A percentile compares a stretch with the other conserved stretches of the same genome.
These are phyloP conservation scores for Rhizopus delemar DNA, from an alignment of 371 early-diverging fungal species.

Conservation along the genomic window DNA sequence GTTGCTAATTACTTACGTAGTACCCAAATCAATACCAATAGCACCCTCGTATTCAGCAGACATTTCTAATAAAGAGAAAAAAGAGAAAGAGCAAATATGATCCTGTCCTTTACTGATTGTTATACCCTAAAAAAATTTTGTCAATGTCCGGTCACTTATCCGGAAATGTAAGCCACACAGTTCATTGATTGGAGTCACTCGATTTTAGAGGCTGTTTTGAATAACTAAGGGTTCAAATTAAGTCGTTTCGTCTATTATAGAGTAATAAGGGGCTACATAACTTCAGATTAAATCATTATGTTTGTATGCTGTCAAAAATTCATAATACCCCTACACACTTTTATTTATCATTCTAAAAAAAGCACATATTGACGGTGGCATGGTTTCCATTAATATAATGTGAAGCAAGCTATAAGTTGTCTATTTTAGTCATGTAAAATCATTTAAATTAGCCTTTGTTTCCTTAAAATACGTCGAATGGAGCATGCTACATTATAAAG, in stretches of 20 bases:
- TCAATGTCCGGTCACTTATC: slow-evolving; percentile 1
- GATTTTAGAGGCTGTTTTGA: background rate
- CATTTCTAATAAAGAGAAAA: slow-evolving; percentile 38
- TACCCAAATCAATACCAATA: slow-evolving; percentile 65
- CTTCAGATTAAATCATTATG: too few relatives aligned
- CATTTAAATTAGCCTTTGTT: too few relatives aligned
- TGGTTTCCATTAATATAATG: too few relatives aligned
- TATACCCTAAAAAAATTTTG: slow-evolving; percentile 24
- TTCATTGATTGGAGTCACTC: background rate
- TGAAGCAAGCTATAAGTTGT: too few relatives aligned
- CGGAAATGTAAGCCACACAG: slow-evolving; percentile 1
- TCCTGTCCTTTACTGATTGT: slow-evolving; percentile 5
- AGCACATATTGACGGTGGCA: background rate
- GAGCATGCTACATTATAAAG: too few relatives aligned
- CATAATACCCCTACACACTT: background rate
- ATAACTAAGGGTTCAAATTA: too few relatives aligned
- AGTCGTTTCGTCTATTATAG: background rate
- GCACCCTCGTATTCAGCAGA: slow-evolving; percentile 72
- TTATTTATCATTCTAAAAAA: background rate
- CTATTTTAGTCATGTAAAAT: too few relatives aligned
- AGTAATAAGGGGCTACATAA: background rate
- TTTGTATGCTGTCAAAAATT: too few relatives aligned
- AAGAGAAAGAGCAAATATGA: slow-evolving; percentile 11
- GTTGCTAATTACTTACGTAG: slow-evolving; percentile 25
- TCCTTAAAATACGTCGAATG: too few relatives aligned